Evolutionary conservation across 106 monocot species (phyloP), one percentile per base, ranked within the genome.

Genomic region (Narthecium ossifragum): DNA sequence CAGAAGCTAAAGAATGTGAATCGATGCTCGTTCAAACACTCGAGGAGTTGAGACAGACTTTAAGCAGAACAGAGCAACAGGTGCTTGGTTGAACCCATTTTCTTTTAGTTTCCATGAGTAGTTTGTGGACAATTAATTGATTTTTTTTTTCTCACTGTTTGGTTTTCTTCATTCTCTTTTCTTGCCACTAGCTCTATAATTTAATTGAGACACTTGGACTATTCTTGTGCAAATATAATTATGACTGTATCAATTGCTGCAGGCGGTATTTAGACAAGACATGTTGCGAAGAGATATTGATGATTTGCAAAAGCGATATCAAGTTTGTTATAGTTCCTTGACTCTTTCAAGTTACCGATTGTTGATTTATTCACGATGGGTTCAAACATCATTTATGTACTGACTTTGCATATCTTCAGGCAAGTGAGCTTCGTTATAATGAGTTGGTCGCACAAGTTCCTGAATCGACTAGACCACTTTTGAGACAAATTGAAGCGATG

Each of bases 401-500:
- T n/a, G n/a, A n/a, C n/a, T n/a, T n/a, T n/a, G n/a, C n/a, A 64
- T 48, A 0, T 64, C 31, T 71, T 49, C 75, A 96, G 96, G 85
- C 86, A 73, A 96, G 90, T 73, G 96, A 96, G 62, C 71, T 96
- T 53, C 96, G 86, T 7, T 96, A 87, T 56, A 87, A 86, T 74
- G 96, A 96, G 68, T 76, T 96, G 70, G 74, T 84, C 38, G 79
- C 90, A 40, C 83, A 96, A 78, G 90, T 96, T 63, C 90, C 90
- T 33, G 96, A 96, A 45, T 96, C 96, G 38, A 96, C 96, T 46
- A 75, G 90, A 56, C 96, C 96, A 53, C 78, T 96, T 26, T 55
- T 96, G 51, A 83, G 96, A 68, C 96, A 96, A 64, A 96, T 96
- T 63, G 96, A 96, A 84, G 90, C 90, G 18, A 90, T 96, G 80